Conservation (phyloP, 2,329 filamentous ascomycete species). For the Neurospora sp. region DNA sequence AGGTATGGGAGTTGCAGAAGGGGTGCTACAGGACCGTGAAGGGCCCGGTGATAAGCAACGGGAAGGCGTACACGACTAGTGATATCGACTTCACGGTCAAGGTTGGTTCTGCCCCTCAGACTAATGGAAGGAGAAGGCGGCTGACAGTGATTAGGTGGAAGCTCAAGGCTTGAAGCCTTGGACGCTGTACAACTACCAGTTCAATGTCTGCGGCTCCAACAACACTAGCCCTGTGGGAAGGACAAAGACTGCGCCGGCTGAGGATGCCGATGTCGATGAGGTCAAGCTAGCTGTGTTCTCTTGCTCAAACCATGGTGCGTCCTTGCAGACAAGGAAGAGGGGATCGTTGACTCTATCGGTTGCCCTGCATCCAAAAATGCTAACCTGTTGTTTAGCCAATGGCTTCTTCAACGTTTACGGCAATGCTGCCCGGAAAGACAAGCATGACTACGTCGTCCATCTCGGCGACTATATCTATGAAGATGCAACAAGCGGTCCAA, state of each 20-base stretch:
- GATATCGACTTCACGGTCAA: conserved; percentile 71
- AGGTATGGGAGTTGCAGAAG: conserved; percentile 26
- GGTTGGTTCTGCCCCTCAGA: conserved; percentile 19
- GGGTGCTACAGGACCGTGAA: conserved; percentile 20
- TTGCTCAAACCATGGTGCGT: conserved; percentile 55
- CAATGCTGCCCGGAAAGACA: conserved; percentile 48
- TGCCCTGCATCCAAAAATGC: neutral
- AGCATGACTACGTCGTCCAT: conserved; percentile 53
- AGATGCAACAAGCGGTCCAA: conserved; percentile 35
- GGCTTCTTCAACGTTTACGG: conserved; percentile 55
- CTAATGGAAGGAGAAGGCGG: neutral
- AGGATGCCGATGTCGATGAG: conserved; percentile 42
- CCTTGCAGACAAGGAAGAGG: neutral
- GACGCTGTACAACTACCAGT: conserved; percentile 61
- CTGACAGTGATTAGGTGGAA: conserved; percentile 40
- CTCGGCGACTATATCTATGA: conserved; percentile 37
- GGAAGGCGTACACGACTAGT: conserved; percentile 56
- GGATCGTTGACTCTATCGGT: neutral
- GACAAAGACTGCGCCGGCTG: conserved; percentile 58
- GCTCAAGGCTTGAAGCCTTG: conserved; percentile 51
- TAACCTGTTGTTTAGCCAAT: conserved; percentile 25
- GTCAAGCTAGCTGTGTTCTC: conserved; percentile 60
- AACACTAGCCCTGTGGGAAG: conserved; percentile 52
- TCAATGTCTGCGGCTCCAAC: conserved; percentile 54
- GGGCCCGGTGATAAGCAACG: conserved; percentile 36